phyloP scores from a whole-genome alignment of 306 rosid species.

The Oemleria cerasiformis region DNA sequence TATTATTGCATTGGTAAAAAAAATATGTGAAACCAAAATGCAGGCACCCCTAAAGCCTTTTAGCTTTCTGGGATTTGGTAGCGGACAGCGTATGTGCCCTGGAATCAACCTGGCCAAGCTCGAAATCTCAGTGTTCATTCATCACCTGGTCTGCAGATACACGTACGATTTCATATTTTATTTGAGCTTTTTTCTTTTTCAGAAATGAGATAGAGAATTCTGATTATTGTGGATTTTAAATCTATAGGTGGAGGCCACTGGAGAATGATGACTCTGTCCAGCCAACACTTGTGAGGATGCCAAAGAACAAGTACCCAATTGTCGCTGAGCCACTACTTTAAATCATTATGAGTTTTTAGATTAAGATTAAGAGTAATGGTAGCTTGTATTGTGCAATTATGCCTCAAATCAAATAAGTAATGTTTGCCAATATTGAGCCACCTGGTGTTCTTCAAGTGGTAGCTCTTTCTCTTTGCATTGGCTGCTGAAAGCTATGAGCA shows the following conservation, averaged over 20 bases:
- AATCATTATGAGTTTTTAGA: neutral
- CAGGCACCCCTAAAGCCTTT: slow-evolving; percentile 65
- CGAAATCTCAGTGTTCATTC: slow-evolving; percentile 74
- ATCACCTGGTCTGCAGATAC: slow-evolving; percentile 72
- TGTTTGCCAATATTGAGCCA: too few relatives aligned
- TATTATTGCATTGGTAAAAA: neutral
- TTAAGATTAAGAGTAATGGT: too few relatives aligned
- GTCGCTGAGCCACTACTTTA: slow-evolving; percentile 45
- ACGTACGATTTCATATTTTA: slow-evolving; percentile 38
- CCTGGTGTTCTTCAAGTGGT: too few relatives aligned
- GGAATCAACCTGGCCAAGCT: slow-evolving; percentile 86
- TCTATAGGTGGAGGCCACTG: slow-evolving; percentile 61
- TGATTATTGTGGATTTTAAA: neutral
- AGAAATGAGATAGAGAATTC: neutral
- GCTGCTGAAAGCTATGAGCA: too few relatives aligned
- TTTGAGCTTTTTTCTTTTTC: neutral
- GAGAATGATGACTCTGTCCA: slow-evolving; percentile 71
- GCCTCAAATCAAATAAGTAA: neutral
- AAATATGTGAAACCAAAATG: slow-evolving; percentile 15
- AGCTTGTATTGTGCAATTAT: neutral
- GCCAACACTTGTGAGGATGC: slow-evolving; percentile 87
- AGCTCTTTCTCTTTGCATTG: too few relatives aligned
- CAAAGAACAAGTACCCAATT: slow-evolving; percentile 74
- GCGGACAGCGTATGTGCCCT: slow-evolving; percentile 89
- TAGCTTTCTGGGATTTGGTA: slow-evolving; percentile 83